Evolutionary conservation across 352 stramenopile genomes (phyloP).

Genomic region (Globisporangium takayamanum): DNA sequence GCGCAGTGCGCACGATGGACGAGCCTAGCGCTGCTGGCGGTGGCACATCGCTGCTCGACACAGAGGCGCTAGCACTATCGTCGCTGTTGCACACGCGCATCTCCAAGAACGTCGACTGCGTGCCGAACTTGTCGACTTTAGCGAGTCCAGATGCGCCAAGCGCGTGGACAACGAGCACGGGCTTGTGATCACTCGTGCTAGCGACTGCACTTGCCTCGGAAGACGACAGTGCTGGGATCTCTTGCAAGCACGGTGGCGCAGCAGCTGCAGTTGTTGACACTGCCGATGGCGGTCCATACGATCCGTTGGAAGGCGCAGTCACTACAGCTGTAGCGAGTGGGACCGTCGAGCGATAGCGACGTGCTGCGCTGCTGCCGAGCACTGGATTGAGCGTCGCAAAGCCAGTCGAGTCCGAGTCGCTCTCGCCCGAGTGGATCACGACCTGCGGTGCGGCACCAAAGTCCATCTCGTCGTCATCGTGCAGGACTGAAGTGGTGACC

Average conservation of each 20-base stretch:
- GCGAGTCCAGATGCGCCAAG: conserved; percentile 46
- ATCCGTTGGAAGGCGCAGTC: too few species aligned
- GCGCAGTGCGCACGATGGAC: conserved; percentile 37
- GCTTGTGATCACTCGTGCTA: conserved; percentile 1
- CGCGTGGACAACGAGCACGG: conserved; percentile 49
- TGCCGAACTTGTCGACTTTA: conserved; percentile 75
- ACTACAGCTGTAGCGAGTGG: conserved; percentile 1
- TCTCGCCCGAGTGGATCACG: conserved; percentile 70
- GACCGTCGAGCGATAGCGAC: conserved; percentile 5
- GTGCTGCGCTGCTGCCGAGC: conserved; percentile 18
- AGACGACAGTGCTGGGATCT: conserved; percentile 28
- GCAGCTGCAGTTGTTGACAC: background rate
- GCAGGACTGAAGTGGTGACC: background rate
- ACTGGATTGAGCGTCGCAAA: conserved; percentile 69
- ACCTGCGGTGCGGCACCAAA: conserved; percentile 35
- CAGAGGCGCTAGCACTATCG: background rate
- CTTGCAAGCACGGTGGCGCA: conserved; percentile 30
- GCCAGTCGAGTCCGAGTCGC: conserved; percentile 41
- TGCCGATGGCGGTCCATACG: background rate
- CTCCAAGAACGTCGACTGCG: conserved; percentile 65
- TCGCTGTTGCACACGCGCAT: conserved; percentile 27
- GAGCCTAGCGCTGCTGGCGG: background rate
- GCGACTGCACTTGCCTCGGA: background rate
- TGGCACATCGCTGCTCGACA: background rate
- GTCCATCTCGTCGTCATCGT: conserved; percentile 20